Evolutionary conservation across 2,329 filamentous ascomycete species (phyloP).

Genomic region (Albifimbria verrucaria): DNA sequence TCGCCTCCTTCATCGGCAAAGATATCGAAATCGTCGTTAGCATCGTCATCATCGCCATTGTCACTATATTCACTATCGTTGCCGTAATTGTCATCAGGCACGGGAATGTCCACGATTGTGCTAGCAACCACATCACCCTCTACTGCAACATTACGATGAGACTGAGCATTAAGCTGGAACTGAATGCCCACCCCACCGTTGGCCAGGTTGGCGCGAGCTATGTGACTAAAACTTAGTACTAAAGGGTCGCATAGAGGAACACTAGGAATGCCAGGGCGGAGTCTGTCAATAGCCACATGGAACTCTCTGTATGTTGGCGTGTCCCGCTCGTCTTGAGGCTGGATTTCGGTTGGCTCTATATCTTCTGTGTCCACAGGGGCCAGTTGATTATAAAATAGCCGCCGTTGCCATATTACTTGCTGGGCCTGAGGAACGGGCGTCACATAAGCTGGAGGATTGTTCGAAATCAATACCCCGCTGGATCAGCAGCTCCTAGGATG

Average conservation of each 20-base stretch:
- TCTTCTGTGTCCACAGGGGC: not conserved
- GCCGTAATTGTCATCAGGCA: not conserved
- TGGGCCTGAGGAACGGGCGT: not conserved
- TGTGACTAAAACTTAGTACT: not conserved
- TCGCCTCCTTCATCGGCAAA: not conserved
- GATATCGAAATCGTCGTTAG: too few relatives aligned
- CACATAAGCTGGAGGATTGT: not conserved
- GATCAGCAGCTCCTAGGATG: not conserved
- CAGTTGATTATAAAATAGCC: not conserved
- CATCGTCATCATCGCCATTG: not conserved
- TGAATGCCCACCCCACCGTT: not conserved
- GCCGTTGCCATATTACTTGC: not conserved
- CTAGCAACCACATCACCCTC: too few relatives aligned
- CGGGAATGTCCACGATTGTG: not conserved
- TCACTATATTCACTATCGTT: not conserved
- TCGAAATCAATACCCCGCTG: not conserved
- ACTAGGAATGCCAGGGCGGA: not conserved
- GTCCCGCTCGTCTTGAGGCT: not conserved
- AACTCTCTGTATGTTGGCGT: not conserved
- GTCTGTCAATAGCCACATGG: not conserved
- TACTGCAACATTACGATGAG: not conserved
- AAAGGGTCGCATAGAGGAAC: not conserved
- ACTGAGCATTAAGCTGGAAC: not conserved
- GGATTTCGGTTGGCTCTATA: not conserved
- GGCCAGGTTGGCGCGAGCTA: not conserved